These are phyloP conservation scores for Metarhizium album DNA, from an alignment of 2,329 filamentous ascomycete species.

Conservation along the genomic window DNA sequence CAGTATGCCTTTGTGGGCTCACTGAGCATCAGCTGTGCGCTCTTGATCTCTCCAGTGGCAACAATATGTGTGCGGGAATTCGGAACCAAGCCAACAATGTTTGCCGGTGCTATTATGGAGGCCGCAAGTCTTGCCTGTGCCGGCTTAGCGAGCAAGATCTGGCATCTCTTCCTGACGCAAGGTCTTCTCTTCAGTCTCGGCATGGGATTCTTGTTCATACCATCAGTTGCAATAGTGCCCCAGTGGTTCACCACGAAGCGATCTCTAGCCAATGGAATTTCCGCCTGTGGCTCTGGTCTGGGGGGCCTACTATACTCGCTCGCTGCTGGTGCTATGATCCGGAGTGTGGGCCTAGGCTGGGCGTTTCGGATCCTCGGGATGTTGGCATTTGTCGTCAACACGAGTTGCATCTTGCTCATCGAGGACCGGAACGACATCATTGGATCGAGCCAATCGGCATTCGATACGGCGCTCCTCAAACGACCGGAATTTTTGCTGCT, in stretches of 20 bases:
- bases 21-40: slow-evolving; percentile 31
- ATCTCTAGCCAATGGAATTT: slow-evolving; percentile 58
- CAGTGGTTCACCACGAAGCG: slow-evolving; percentile 65
- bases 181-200: slow-evolving; percentile 68
- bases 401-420: slow-evolving; percentile 50
- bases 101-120: slow-evolving; percentile 54
- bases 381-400: slow-evolving; percentile 52
- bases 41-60: slow-evolving; percentile 58
- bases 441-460: slow-evolving; percentile 54
- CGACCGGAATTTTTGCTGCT: slow-evolving; percentile 53
- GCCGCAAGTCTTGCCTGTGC: slow-evolving; percentile 56
- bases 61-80: slow-evolving; percentile 49
- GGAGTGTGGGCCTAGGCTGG: slow-evolving; percentile 53
- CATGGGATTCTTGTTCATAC: slow-evolving; percentile 67
- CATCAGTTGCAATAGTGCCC: slow-evolving; percentile 53
- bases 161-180: slow-evolving; percentile 67
- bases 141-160: slow-evolving; percentile 56
- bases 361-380: slow-evolving; percentile 56
- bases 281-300: slow-evolving; percentile 59
- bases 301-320: slow-evolving; percentile 64
- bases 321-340: slow-evolving; percentile 57
- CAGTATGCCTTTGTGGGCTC: slow-evolving; percentile 67
- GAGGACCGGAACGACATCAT: slow-evolving; percentile 62
- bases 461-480: slow-evolving; percentile 53
- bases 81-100: slow-evolving; percentile 54